These are phyloP conservation scores for Globisporangium nodosum DNA, from an alignment of 352 stramenopile genomes.

Conservation along the genomic window DNA sequence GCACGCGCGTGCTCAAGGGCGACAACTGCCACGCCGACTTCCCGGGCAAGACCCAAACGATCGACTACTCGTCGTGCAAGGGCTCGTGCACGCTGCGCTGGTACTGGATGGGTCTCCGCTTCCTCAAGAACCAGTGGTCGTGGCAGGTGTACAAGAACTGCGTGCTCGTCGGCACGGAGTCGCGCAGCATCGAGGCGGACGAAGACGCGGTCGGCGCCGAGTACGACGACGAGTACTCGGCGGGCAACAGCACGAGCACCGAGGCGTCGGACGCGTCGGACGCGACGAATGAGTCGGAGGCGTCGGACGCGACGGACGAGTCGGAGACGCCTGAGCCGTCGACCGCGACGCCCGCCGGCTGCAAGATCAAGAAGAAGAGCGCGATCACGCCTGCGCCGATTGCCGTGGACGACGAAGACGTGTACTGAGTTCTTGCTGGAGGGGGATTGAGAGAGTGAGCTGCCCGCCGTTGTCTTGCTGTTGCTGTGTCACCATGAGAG, in stretches of 20 bases:
- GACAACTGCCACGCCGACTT: conserved; percentile 30
- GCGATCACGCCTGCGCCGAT: neutral
- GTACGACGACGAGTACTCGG: conserved; percentile 3
- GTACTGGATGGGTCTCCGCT: conserved; percentile 38
- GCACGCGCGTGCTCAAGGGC: conserved; percentile 26
- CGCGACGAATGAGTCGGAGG: neutral
- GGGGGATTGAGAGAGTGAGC: neutral
- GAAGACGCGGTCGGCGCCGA: neutral
- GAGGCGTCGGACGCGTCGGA: neutral
- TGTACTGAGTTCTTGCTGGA: neutral
- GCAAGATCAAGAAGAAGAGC: neutral
- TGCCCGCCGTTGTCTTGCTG: neutral
- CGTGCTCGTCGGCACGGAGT: conserved; percentile 1
- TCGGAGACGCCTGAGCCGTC: neutral
- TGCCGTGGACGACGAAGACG: neutral
- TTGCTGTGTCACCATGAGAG: neutral
- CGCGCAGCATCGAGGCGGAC: neutral
- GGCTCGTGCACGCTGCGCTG: conserved; percentile 30
- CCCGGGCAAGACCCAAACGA: conserved; percentile 25
- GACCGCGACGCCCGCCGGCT: neutral
- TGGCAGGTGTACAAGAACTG: conserved; percentile 62
- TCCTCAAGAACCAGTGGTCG: conserved; percentile 41
- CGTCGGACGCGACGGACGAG: neutral
- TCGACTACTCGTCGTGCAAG: conserved; percentile 35
- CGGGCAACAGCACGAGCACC: neutral